A percentile compares a stretch with the other conserved stretches of the same genome.
Conservation (phyloP, 2,329 filamentous ascomycete species). For the Trichophyton mentagrophytes region DNA sequence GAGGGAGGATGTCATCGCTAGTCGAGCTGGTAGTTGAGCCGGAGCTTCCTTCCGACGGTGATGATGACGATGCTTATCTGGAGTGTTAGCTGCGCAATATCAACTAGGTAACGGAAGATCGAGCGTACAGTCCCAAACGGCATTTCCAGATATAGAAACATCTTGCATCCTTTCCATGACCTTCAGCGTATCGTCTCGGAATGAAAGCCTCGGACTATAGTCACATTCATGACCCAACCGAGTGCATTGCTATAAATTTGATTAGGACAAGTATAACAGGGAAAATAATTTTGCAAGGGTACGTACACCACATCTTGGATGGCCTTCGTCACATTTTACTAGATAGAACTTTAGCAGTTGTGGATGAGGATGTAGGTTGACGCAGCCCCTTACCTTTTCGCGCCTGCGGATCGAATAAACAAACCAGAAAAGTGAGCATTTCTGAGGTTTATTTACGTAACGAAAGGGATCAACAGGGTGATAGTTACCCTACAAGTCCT, state of each 20-base stretch:
- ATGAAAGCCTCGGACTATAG: constrained; percentile 45
- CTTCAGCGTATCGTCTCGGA: constrained; percentile 41
- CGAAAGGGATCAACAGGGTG: background rate
- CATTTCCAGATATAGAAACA: constrained; percentile 39
- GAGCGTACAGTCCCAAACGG: constrained; percentile 45
- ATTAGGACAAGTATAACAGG: background rate
- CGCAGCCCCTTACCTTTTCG: constrained; percentile 25
- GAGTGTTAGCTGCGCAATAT: constrained; percentile 12
- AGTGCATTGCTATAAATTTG: constrained; percentile 36
- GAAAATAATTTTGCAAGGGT: constrained; percentile 7
- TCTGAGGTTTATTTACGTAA: background rate
- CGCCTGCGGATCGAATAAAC: constrained; percentile 4
- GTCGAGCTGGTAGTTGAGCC: constrained; percentile 22
- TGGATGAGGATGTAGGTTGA: background rate
- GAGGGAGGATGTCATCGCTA: constrained; percentile 38
- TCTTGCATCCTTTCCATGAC: constrained; percentile 41
- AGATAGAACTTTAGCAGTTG: constrained; percentile 7
- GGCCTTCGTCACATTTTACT: constrained; percentile 46
- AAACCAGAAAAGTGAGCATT: background rate
- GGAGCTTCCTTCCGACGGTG: constrained; percentile 17
- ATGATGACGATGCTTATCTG: constrained; percentile 20
- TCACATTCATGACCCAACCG: constrained; percentile 45
- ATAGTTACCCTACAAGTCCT: constrained; percentile 34
- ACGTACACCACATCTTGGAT: constrained; percentile 42
- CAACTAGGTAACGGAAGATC: background rate